Evolutionary conservation across 2,329 filamentous ascomycete species (phyloP), one percentile per base, ranked within the genome.

Genomic region (Fusarium albosuccineum): DNA sequence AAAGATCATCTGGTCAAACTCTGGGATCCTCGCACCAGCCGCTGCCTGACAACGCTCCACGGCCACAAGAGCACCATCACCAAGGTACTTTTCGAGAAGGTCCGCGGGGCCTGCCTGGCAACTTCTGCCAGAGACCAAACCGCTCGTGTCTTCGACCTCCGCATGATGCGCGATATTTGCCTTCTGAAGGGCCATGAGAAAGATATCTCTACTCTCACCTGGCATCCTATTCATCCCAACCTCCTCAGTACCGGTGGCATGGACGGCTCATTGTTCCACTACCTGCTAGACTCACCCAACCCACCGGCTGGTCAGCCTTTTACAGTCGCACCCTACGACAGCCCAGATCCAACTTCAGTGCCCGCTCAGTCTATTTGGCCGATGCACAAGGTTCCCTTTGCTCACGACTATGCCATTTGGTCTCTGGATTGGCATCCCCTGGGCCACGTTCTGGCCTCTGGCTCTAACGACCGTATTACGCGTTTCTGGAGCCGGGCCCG

Each of bases 1-100:
- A 99, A 99, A 81, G 96, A 99, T 75, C 95, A 99, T 79, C 85
- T 97, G 65, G 93, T 99, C 74, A 98, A 98, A 79, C 89, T 99
- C 42, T 99, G 96, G 96, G 96, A 99, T 78, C 96, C 96, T n/a
- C 88, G 96, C 57, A 95, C 91, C 6, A 91, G 92, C 36, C 90
- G 94, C 42, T 97, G 94, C 76, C 84, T 99, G 56, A 97, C 95
- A 0, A 98, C 95, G 0, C 87, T 99, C 4, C 94, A 97, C 78
- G 95, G 94, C 42, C 96, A 98, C 80, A 99, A 99, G 79, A 98
- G 97, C 76, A 97, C 94, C 37, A 94, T 99, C 73, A 96, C 94
- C 44, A 96, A 96, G 76, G 97, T 94, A 1, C 82, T 91, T 45
- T 99, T 99, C 75, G 96, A 97, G 76, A 91, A 91, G 52, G 90